These are phyloP conservation scores for Thelonectria blattea DNA, from an alignment of 2,329 filamentous ascomycete genomes.

Conservation along the genomic window DNA sequence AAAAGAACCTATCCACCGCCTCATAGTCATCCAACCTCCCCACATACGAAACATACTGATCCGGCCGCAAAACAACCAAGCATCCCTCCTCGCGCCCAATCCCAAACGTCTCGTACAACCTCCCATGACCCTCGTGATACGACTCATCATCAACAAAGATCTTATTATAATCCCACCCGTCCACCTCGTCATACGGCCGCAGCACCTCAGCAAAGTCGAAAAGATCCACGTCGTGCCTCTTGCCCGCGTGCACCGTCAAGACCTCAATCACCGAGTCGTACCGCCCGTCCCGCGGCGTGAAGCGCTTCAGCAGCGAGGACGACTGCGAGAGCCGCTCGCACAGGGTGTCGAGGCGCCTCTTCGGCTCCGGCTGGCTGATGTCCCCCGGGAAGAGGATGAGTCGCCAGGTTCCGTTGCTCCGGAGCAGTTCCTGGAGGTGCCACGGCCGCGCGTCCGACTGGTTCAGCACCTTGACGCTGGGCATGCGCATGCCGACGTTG, in stretches of 20 bases:
- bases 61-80: slow-evolving; percentile 66
- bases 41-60: slow-evolving; percentile 63
- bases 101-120: slow-evolving; percentile 63
- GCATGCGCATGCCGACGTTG: slow-evolving; percentile 61
- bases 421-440: slow-evolving; percentile 63
- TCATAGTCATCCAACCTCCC: slow-evolving; percentile 23
- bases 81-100: slow-evolving; percentile 62
- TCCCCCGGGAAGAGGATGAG: slow-evolving; percentile 68
- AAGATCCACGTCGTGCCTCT: slow-evolving; percentile 55
- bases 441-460: slow-evolving; percentile 62
- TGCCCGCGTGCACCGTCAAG: slow-evolving; percentile 63
- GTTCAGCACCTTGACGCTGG: slow-evolving; percentile 64
- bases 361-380: slow-evolving; percentile 50
- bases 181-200: slow-evolving; percentile 41
- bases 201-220: slow-evolving; percentile 58
- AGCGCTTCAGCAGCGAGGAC: slow-evolving; percentile 23
- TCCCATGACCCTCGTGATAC: slow-evolving; percentile 59
- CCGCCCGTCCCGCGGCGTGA: slow-evolving; percentile 8
- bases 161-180: slow-evolving; percentile 63
- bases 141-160: slow-evolving; percentile 61
- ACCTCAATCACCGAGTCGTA: slow-evolving; percentile 58
- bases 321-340: slow-evolving; percentile 40
- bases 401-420: slow-evolving; percentile 63
- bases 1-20: slow-evolving; percentile 16
- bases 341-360: slow-evolving; percentile 8